Percentiles rank a stretch among this genome's conserved stretches.
These are phyloP conservation scores for Prototheca stagnorum DNA, from an alignment of 163 green algal genomes.

Conservation along the genomic window DNA sequence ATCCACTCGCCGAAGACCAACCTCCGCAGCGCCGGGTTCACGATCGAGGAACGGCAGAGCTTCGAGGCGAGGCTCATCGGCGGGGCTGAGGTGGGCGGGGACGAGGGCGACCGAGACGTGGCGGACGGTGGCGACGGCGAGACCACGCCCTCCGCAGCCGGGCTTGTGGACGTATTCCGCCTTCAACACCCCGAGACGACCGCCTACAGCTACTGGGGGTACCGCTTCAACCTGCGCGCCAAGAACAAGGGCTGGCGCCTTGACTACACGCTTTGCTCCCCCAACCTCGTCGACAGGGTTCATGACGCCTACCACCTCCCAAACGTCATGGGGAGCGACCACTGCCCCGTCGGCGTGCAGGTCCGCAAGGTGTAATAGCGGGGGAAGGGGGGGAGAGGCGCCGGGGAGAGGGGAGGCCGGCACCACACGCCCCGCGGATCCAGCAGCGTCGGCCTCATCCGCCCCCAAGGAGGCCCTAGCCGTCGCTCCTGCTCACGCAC, in stretches of 20 bases:
- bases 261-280: slow-evolving; percentile 57
- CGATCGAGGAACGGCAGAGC: slow-evolving; percentile 25
- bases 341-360: slow-evolving; percentile 51
- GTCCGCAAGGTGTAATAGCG: too few relatives aligned
- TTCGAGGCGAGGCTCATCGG: slow-evolving; percentile 10
- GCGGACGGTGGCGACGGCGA: too few relatives aligned
- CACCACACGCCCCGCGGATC: too few relatives aligned
- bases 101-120: too few relatives aligned
- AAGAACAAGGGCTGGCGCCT: slow-evolving; percentile 65
- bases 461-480: too few relatives aligned
- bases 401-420: too few relatives aligned
- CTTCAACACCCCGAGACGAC: slow-evolving; percentile 27
- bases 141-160: too few relatives aligned
- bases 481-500: too few relatives aligned
- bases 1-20: slow-evolving; percentile 67
- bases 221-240: slow-evolving; percentile 29
- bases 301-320: slow-evolving; percentile 56
- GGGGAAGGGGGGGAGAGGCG: too few relatives aligned
- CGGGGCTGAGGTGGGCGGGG: too few relatives aligned
- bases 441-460: too few relatives aligned
- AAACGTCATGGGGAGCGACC: slow-evolving; percentile 44
- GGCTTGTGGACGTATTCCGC: slow-evolving; percentile 45
- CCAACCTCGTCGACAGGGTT: slow-evolving; percentile 7
- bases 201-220: slow-evolving; percentile 25
- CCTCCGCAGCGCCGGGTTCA: slow-evolving; percentile 54